Conservation (phyloP, 257 asterid species). For the Ilex asprella region DNA sequence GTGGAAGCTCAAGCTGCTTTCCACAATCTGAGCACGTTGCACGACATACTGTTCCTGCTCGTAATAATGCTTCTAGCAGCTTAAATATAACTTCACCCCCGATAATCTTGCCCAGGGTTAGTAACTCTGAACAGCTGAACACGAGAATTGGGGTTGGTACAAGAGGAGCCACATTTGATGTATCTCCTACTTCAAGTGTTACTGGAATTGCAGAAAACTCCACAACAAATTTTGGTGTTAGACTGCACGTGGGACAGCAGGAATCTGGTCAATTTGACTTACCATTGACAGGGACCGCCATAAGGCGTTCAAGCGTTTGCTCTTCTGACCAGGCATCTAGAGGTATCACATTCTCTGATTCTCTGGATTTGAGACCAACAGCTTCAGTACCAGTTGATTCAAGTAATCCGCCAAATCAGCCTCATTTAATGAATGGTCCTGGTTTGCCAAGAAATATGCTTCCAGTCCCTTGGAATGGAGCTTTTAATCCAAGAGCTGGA, state of each 20-base stretch:
- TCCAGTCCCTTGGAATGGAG: slow-evolving; percentile 45
- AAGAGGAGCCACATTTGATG: slow-evolving; percentile 26
- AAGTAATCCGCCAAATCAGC: slow-evolving; percentile 27
- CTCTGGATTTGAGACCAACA: slow-evolving; percentile 33
- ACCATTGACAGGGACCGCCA: slow-evolving; percentile 24
- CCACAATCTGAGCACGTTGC: slow-evolving; percentile 33
- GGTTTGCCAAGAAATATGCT: slow-evolving; percentile 36
- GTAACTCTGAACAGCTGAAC: slow-evolving; percentile 33
- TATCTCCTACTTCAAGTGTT: slow-evolving; percentile 36
- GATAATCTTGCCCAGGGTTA: slow-evolving; percentile 26
- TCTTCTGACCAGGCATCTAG: slow-evolving; percentile 23
- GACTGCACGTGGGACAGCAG: slow-evolving; percentile 32
- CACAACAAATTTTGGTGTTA: slow-evolving; percentile 31
- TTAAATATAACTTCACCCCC: slow-evolving; percentile 38
- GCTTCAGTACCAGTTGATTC: slow-evolving; percentile 28
- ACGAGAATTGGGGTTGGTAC: slow-evolving; percentile 35
- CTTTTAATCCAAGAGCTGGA: slow-evolving; percentile 37
- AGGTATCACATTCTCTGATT: slow-evolving; percentile 25
- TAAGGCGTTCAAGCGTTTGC: slow-evolving; percentile 37
- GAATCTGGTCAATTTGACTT: slow-evolving; percentile 36
- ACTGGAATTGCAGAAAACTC: slow-evolving; percentile 37
- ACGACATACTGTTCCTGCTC: slow-evolving; percentile 36
- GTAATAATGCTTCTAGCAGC: slow-evolving; percentile 28
- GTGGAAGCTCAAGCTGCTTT: slow-evolving; percentile 58
- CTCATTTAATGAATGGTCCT: slow-evolving; percentile 33